A percentile compares a stretch with the other conserved stretches of the same genome.
Evolutionary conservation across 1,284 basidiomycete species (phyloP).

Genomic region (Heterobasidion annosum): DNA sequence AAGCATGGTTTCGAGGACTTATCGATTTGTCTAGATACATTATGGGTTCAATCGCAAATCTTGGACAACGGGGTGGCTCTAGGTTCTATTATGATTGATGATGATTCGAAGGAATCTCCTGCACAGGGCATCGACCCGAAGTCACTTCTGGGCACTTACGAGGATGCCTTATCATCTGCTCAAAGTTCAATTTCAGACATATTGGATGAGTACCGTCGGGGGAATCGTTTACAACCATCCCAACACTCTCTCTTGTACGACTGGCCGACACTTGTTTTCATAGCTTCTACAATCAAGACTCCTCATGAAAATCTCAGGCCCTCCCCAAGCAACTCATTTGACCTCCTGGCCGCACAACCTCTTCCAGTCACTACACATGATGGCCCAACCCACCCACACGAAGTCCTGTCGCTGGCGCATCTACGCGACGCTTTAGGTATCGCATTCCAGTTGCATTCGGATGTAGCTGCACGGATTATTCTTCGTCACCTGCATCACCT

Average conservation of each 20-base stretch:
- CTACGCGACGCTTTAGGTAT: conserved; percentile 53
- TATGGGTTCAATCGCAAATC: conserved; percentile 63
- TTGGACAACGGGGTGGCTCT: conserved; percentile 55
- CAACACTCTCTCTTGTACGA: conserved; percentile 52
- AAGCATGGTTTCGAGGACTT: conserved; percentile 57
- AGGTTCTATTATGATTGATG: conserved; percentile 45
- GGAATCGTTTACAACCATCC: conserved; percentile 28
- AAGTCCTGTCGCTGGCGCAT: conserved; percentile 48
- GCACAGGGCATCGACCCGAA: conserved; percentile 53
- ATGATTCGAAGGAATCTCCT: conserved; percentile 18
- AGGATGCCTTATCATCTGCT: conserved; percentile 36
- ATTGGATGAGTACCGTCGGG: conserved; percentile 44
- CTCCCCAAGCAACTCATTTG: conserved; percentile 22
- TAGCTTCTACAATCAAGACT: conserved; percentile 47
- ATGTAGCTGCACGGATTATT: conserved; percentile 41
- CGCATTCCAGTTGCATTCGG: conserved; percentile 47
- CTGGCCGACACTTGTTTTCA: conserved; percentile 54
- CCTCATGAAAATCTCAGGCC: conserved; percentile 21
- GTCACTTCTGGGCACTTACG: conserved; percentile 38
- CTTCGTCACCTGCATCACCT: conserved; percentile 52
- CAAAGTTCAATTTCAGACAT: conserved; percentile 30
- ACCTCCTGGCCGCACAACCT: conserved; percentile 33
- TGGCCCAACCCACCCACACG: conserved; percentile 37
- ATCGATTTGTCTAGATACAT: conserved; percentile 42
- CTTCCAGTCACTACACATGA: conserved; percentile 15